Evolutionary conservation across 148 eudicot genomes (phyloP).

Genomic region (Tetragonia tetragonoides): DNA sequence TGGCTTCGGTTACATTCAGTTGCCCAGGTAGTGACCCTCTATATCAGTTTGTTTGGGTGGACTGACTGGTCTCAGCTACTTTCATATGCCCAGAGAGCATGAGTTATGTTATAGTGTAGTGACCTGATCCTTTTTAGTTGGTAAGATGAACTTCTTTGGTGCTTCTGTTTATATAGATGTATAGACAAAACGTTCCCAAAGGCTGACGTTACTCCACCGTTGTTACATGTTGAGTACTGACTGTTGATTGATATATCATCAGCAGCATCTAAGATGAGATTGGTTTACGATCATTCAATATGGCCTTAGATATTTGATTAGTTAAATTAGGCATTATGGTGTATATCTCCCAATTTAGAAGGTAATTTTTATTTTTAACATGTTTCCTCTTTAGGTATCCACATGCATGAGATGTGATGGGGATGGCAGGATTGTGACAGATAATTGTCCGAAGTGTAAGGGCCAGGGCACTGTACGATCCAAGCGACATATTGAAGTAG

Average conservation of each 20-base stretch:
- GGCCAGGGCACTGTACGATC: conserved; percentile 60
- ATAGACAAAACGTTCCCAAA: background rate
- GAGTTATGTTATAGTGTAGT: background rate
- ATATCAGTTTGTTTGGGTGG: background rate
- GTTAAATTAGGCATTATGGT: background rate
- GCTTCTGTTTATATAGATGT: background rate
- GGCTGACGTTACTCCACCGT: background rate
- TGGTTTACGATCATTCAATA: background rate
- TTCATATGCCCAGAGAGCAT: background rate
- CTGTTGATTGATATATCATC: background rate
- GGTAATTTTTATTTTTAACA: background rate
- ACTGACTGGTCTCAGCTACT: background rate
- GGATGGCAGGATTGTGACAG: conserved; percentile 66
- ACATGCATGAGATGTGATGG: conserved; percentile 80
- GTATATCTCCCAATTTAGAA: conserved; percentile 3
- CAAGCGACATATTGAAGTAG: conserved; percentile 52
- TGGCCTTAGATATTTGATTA: background rate
- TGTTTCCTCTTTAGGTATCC: conserved; percentile 50
- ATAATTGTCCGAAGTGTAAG: conserved; percentile 56
- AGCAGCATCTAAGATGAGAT: background rate
- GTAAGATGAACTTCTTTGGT: background rate
- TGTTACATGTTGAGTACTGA: background rate
- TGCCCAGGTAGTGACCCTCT: no score
- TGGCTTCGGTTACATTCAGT: no score
- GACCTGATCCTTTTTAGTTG: background rate